Evolutionary conservation across 352 stramenopile genomes (phyloP).

Genomic region (Phytophthora aleatoria): DNA sequence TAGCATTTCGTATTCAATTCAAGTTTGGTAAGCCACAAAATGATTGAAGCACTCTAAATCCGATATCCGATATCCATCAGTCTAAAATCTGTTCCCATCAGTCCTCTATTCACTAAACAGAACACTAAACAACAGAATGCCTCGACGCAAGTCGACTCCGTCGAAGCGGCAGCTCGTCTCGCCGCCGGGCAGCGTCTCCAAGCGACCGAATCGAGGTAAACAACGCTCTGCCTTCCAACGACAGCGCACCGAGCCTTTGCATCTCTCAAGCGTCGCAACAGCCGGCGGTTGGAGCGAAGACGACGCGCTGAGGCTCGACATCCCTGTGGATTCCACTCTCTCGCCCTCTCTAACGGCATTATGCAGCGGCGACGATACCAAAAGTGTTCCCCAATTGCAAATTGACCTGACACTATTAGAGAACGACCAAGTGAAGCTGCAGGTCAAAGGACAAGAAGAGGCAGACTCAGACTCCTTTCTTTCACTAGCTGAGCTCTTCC

Average conservation of each 20-base stretch:
- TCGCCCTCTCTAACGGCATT: conserved; percentile 8
- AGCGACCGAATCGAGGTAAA: conserved; percentile 7
- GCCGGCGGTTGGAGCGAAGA: conserved; percentile 1
- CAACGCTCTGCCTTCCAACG: background rate
- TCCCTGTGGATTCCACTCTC: conserved; percentile 15
- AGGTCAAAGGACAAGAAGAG: conserved; percentile 4
- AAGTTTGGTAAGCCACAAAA: too few relatives aligned
- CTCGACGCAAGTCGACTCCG: conserved; percentile 26
- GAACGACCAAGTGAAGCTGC: conserved; percentile 17
- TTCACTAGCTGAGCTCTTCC: conserved; percentile 34
- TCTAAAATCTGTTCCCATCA: background rate
- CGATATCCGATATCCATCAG: too few relatives aligned
- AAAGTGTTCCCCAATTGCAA: conserved; percentile 8
- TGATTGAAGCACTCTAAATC: too few relatives aligned
- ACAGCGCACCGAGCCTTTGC: conserved; percentile 13
- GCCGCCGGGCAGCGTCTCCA: conserved; percentile 5
- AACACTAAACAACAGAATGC: conserved; percentile 7
- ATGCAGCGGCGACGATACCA: background rate
- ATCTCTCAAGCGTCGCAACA: conserved; percentile 10
- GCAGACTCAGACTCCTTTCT: conserved; percentile 2
- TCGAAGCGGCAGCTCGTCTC: conserved; percentile 16
- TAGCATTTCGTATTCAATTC: too few relatives aligned
- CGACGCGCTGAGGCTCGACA: conserved; percentile 11
- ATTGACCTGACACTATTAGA: conserved; percentile 19
- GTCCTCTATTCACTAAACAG: background rate